Conservation (phyloP, 2,329 filamentous ascomycete genomes). For the Aspergillus candidus region DNA sequence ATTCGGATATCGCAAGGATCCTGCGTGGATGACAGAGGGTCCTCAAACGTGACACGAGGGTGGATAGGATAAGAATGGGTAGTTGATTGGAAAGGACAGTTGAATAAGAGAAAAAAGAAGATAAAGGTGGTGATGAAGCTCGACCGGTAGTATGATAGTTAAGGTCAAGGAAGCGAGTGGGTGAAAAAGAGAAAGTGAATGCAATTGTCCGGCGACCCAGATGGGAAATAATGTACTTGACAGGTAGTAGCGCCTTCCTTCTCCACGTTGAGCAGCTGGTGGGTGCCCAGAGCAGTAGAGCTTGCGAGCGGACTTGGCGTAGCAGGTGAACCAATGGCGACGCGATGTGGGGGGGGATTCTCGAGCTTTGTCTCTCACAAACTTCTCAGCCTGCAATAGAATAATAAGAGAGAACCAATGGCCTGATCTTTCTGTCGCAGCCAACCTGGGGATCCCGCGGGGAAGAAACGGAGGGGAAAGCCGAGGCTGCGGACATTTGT, state of each 20-base stretch:
- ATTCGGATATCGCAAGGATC: not conserved
- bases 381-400: too few relatives aligned
- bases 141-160: too few relatives aligned
- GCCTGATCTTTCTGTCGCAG: too few relatives aligned
- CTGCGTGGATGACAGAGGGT: too few relatives aligned
- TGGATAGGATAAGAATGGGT: slow-evolving; percentile 28
- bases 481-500: too few relatives aligned
- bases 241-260: not conserved
- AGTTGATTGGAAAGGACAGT: slow-evolving; percentile 27
- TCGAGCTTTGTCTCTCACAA: not conserved
- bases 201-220: slow-evolving; percentile 18
- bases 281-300: slow-evolving; percentile 7
- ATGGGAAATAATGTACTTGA: not conserved
- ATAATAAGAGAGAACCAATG: too few relatives aligned
- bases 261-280: not conserved
- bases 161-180: slow-evolving; percentile 9
- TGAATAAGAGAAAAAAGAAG: slow-evolving; percentile 37
- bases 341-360: not conserved
- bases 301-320: slow-evolving; percentile 5
- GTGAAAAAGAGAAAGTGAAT: slow-evolving; percentile 38
- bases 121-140: not conserved
- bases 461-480: too few relatives aligned
- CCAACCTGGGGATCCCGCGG: too few relatives aligned
- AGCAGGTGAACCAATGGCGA: not conserved
- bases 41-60: not conserved